Evolutionary conservation across 345 rosid genomes (phyloP).

Genomic region (Ceriops decandra): DNA sequence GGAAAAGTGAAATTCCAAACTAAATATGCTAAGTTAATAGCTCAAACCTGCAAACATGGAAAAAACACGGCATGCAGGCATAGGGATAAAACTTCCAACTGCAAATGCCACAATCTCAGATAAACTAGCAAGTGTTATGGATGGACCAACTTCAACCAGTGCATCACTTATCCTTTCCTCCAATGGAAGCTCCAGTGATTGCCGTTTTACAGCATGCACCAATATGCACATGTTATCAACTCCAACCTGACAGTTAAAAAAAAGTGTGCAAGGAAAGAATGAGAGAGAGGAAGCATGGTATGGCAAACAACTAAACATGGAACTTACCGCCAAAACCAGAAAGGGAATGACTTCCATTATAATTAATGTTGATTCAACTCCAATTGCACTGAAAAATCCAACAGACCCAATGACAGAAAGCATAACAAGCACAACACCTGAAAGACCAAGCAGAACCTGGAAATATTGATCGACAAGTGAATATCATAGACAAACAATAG

Average conservation of each 20-base stretch:
- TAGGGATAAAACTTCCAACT: conserved; percentile 87
- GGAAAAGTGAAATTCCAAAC: neutral
- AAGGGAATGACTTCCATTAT: conserved; percentile 99
- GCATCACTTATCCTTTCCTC: conserved; percentile 81
- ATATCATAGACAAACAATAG: neutral
- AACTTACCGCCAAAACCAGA: conserved; percentile 93
- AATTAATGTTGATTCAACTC: conserved; percentile 88
- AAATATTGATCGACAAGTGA: conserved; percentile 21
- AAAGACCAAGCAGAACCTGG: conserved; percentile 90
- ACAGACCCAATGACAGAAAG: conserved; percentile 92
- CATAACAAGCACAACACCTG: conserved; percentile 96
- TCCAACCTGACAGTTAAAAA: conserved; percentile 58
- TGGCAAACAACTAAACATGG: conserved; percentile 8
- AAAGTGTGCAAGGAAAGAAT: neutral
- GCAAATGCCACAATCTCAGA: conserved; percentile 93
- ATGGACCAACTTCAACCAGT: conserved; percentile 95
- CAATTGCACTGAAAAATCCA: conserved; percentile 90
- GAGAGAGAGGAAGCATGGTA: neutral
- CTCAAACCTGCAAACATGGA: conserved; percentile 91
- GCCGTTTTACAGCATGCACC: conserved; percentile 91
- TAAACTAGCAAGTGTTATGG: conserved; percentile 96
- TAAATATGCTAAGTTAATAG: neutral
- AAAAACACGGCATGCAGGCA: conserved; percentile 97
- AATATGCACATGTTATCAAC: conserved; percentile 97
- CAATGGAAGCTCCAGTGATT: conserved; percentile 61